These are phyloP conservation scores for Raddia distichophylla DNA, from an alignment of 176 grass and related monocot species.

Conservation along the genomic window DNA sequence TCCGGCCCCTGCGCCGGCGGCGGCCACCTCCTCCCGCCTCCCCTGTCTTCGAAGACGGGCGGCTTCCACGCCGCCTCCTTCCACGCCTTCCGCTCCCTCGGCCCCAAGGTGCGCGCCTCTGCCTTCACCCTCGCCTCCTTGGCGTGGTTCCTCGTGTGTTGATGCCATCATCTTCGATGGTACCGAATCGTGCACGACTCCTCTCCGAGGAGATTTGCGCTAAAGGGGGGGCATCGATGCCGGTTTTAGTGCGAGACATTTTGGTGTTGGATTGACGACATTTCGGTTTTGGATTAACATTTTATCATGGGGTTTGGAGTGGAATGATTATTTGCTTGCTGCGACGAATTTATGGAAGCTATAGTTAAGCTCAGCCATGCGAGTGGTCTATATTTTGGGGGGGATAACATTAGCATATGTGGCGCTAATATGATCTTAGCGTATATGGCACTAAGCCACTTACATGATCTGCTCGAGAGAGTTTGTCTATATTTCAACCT, in stretches of 20 bases:
- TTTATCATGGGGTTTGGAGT: background rate
- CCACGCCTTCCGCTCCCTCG: constrained; percentile 53
- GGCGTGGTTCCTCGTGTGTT: background rate
- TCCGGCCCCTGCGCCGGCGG: constrained; percentile 1
- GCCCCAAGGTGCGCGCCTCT: constrained; percentile 37
- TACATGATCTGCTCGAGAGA: no score
- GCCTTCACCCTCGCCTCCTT: background rate
- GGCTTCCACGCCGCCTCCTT: constrained; percentile 28
- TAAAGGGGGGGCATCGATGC: background rate
- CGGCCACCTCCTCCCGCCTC: constrained; percentile 15
- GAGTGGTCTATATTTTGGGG: background rate
- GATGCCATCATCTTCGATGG: background rate
- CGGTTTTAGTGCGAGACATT: background rate
- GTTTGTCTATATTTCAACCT: background rate
- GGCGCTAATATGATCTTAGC: background rate
- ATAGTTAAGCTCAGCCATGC: background rate
- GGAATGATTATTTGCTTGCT: background rate
- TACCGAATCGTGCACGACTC: background rate
- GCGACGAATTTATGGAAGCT: background rate
- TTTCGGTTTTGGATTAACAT: constrained; percentile 9
- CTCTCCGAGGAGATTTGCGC: background rate
- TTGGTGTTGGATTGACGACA: background rate
- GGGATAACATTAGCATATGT: background rate
- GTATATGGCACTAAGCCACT: background rate
- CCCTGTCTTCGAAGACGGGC: background rate